Evolutionary conservation across 495 filamentous ascomycete genomes (phyloP).

Genomic region (Talaromyces wortmannii): DNA sequence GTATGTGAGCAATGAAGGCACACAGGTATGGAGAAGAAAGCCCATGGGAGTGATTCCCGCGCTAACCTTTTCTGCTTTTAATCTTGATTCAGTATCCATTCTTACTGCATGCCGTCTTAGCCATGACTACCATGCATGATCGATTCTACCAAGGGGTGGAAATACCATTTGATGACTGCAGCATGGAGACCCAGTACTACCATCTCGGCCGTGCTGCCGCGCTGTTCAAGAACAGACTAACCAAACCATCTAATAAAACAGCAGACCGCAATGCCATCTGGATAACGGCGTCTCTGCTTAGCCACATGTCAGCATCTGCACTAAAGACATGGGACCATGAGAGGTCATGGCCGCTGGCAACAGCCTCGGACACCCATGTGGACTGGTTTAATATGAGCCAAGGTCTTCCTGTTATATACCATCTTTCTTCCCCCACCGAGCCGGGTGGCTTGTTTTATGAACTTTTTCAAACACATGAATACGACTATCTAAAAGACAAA

Average conservation of each 20-base stretch:
- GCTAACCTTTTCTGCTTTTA: not conserved
- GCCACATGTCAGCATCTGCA: slow-evolving; percentile 19
- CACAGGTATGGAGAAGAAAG: not conserved
- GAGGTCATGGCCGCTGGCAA: slow-evolving; percentile 28
- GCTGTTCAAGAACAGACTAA: slow-evolving; percentile 22
- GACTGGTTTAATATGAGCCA: slow-evolving; percentile 23
- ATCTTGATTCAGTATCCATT: slow-evolving; percentile 21
- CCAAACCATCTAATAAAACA: slow-evolving; percentile 13
- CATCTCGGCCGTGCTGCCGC: slow-evolving; percentile 22
- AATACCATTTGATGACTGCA: slow-evolving; percentile 2
- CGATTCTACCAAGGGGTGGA: slow-evolving; percentile 7
- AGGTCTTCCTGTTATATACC: not conserved
- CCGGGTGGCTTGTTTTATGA: not conserved
- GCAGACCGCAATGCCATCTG: slow-evolving; percentile 32
- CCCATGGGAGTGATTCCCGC: not conserved
- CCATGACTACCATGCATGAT: slow-evolving; percentile 29
- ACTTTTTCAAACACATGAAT: not conserved
- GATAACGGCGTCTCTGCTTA: slow-evolving; percentile 29
- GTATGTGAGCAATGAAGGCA: not conserved
- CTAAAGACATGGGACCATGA: slow-evolving; percentile 12
- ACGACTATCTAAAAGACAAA: not conserved
- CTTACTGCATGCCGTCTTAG: slow-evolving; percentile 30
- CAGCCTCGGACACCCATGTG: slow-evolving; percentile 14
- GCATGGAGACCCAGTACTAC: slow-evolving; percentile 16
- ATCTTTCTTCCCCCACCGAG: not conserved